These are phyloP conservation scores for Ogataea thermomethanolica DNA, from an alignment of 805 yeast genomes.

Conservation along the genomic window DNA sequence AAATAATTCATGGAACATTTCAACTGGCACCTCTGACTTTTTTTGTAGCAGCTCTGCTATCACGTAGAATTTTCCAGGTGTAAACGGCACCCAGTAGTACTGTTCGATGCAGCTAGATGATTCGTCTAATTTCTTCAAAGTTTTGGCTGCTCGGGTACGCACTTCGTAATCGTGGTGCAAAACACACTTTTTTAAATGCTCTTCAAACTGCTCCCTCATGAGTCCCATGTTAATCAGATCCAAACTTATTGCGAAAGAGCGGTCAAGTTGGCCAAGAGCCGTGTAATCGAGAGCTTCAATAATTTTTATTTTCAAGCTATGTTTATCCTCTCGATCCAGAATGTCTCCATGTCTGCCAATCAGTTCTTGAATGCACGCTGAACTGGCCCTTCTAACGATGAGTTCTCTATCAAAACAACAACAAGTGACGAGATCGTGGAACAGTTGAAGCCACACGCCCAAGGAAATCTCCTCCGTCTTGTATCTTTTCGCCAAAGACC, in stretches of 20 bases:
- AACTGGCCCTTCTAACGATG: conserved; percentile 71
- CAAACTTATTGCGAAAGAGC: conserved; percentile 34
- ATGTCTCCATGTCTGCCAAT: conserved; percentile 67
- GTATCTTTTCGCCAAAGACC: conserved; percentile 62
- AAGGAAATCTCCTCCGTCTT: conserved; percentile 18
- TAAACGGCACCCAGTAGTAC: not conserved
- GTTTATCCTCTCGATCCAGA: conserved; percentile 19
- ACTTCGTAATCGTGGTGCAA: conserved; percentile 39
- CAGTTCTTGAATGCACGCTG: conserved; percentile 85
- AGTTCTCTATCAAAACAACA: conserved; percentile 72
- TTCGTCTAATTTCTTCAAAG: conserved; percentile 26
- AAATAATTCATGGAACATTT: conserved; percentile 10
- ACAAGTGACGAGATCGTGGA: conserved; percentile 44
- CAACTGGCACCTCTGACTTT: not conserved
- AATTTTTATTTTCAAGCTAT: conserved; percentile 42
- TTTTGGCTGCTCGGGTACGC: conserved; percentile 40
- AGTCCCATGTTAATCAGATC: conserved; percentile 13
- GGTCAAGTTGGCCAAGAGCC: conserved; percentile 40
- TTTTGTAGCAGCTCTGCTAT: conserved; percentile 23
- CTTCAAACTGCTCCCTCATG: conserved; percentile 28
- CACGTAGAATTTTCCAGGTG: conserved; percentile 13
- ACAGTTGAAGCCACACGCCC: conserved; percentile 18
- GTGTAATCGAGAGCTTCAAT: conserved; percentile 59
- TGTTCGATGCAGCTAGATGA: not conserved
- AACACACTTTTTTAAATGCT: conserved; percentile 33